Evolutionary conservation across 1,284 basidiomycete genomes (phyloP).

Genomic region (Tilletia setariae): DNA sequence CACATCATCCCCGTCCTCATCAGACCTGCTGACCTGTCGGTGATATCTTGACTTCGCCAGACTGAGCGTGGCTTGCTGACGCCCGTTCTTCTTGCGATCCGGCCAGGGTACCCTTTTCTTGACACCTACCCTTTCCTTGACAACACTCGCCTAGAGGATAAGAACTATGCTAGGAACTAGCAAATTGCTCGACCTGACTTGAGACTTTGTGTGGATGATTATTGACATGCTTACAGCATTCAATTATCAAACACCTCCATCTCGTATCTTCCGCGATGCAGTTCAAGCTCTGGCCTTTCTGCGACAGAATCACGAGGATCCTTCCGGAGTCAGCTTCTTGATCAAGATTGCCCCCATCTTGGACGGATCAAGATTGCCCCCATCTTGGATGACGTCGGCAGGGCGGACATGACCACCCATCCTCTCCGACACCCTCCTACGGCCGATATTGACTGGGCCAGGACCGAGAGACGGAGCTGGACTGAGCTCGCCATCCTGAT

Average conservation of each 20-base stretch:
- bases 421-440: constrained; percentile 35
- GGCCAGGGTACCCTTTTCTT: too few species aligned
- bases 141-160: constrained; percentile 48
- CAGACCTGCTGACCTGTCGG: background rate
- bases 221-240: too few species aligned
- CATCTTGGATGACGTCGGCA: constrained; percentile 54
- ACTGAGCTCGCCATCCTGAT: constrained; percentile 34
- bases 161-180: too few species aligned
- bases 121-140: constrained; percentile 53
- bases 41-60: too few species aligned
- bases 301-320: constrained; percentile 15
- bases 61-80: constrained; percentile 54
- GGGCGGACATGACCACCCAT: constrained; percentile 57
- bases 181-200: too few species aligned
- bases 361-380: too few species aligned
- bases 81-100: constrained; percentile 54
- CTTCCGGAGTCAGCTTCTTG: constrained; percentile 28
- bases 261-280: constrained; percentile 50
- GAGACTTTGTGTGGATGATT: too few species aligned
- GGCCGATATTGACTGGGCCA: constrained; percentile 26
- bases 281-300: constrained; percentile 53
- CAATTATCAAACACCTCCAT: constrained; percentile 51
- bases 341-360: constrained; percentile 55
- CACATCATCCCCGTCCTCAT: background rate
- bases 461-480: constrained; percentile 27